Conservation (phyloP, 345 rosid genomes). For the Euphorbia peplus region DNA sequence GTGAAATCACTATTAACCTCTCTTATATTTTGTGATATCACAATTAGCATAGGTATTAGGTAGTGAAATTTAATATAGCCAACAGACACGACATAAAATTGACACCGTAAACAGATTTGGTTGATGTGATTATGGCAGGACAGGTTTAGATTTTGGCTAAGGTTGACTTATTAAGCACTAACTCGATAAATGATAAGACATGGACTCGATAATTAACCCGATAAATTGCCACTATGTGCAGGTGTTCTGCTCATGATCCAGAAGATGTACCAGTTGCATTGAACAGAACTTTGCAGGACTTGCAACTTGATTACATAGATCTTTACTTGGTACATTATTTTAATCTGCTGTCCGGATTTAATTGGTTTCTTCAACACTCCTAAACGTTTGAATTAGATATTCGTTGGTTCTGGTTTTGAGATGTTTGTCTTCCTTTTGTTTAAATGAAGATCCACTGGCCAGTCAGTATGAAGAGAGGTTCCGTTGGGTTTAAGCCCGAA, state of each 20-base stretch:
- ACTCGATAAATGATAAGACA: no score
- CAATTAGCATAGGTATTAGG: no score
- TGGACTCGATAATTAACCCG: no score
- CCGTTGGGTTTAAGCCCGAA: constrained; percentile 34
- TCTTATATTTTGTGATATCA: no score
- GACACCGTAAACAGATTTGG: no score
- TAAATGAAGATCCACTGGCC: constrained; percentile 15
- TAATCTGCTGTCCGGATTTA: not conserved
- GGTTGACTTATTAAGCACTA: no score
- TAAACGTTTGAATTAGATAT: not conserved
- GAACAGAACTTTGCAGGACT: constrained; percentile 19
- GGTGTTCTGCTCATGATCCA: constrained; percentile 21
- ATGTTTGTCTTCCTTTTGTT: not conserved
- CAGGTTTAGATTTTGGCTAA: no score
- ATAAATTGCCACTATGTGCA: constrained; percentile 8
- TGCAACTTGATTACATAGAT: constrained; percentile 23
- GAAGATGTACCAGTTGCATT: constrained; percentile 25
- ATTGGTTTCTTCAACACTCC: not conserved
- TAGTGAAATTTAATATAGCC: no score
- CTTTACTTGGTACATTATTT: constrained; percentile 10
- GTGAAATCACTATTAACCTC: no score
- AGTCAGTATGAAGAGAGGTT: constrained; percentile 39
- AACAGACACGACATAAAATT: no score
- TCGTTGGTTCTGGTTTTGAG: not conserved
- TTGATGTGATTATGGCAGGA: no score